Percentiles rank a stretch among this genome's conserved stretches.
Conservation (phyloP, 2,329 filamentous ascomycete genomes). For the Xylariaceae sp. region DNA sequence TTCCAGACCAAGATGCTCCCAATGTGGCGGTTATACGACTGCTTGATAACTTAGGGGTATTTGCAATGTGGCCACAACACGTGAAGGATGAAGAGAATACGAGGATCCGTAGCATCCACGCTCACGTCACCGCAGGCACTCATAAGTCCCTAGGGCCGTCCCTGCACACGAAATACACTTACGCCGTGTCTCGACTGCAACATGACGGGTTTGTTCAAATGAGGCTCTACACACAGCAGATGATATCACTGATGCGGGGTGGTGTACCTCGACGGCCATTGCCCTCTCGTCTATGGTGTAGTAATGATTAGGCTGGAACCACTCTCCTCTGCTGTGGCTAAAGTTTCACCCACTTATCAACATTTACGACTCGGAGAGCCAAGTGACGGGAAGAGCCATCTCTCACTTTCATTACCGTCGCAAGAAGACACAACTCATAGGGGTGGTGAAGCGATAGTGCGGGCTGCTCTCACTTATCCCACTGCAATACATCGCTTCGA, state of each 20-base stretch:
- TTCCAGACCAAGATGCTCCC: constrained; percentile 19
- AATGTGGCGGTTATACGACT: constrained; percentile 29
- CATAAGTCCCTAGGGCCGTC: too few species aligned
- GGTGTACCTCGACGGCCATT: too few species aligned
- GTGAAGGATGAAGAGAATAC: constrained; percentile 11
- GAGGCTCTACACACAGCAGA: too few species aligned
- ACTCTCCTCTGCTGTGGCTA: constrained; percentile 1
- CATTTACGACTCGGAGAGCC: constrained; percentile 7
- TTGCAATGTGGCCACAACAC: constrained; percentile 26
- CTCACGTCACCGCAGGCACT: too few species aligned
- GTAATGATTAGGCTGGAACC: not conserved
- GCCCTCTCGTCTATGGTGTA: too few species aligned
- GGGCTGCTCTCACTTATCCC: constrained; percentile 3
- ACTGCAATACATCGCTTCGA: constrained; percentile 14
- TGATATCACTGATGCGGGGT: too few species aligned
- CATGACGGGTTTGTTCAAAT: too few species aligned
- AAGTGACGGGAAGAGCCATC: not conserved
- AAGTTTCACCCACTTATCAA: constrained; percentile 5
- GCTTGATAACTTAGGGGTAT: constrained; percentile 24
- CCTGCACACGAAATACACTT: constrained; percentile 5
- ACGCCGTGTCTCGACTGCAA: too few species aligned
- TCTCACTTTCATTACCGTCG: constrained; percentile 10
- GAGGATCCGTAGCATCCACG: not conserved
- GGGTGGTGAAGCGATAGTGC: not conserved
- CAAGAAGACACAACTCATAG: constrained; percentile 6